Evolutionary conservation across 192 early-diverging fungal species (phyloP).

Genomic region (Fimicolochytrium jonesii): DNA sequence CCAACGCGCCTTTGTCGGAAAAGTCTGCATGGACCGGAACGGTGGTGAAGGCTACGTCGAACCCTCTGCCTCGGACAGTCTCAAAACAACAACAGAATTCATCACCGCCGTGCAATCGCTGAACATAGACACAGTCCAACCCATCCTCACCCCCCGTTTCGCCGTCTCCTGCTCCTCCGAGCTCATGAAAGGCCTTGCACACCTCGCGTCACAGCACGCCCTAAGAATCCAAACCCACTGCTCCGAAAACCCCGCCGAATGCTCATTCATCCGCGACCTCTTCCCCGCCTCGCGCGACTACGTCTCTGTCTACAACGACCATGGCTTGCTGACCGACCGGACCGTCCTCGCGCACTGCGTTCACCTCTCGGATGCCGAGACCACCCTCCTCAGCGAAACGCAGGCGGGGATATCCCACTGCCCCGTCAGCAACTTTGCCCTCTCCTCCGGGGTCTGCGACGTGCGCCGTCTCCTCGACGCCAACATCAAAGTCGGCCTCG

Average conservation of each 20-base stretch:
- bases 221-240: slow-evolving; percentile 92
- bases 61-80: slow-evolving; percentile 56
- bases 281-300: slow-evolving; percentile 69
- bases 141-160: slow-evolving; percentile 92
- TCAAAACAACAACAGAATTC: slow-evolving; percentile 57
- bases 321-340: slow-evolving; percentile 65
- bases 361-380: slow-evolving; percentile 74
- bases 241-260: slow-evolving; percentile 78
- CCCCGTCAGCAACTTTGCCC: slow-evolving; percentile 84
- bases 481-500: slow-evolving; percentile 80
- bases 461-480: slow-evolving; percentile 67
- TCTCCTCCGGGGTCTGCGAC: slow-evolving; percentile 76
- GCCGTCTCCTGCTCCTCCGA: slow-evolving; percentile 73
- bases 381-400: slow-evolving; percentile 55
- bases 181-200: slow-evolving; percentile 65
- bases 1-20: slow-evolving; percentile 90
- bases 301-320: slow-evolving; percentile 70
- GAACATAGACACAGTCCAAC: slow-evolving; percentile 45
- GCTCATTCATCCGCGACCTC: slow-evolving; percentile 66
- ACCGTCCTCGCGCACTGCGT: slow-evolving; percentile 94
- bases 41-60: slow-evolving; percentile 75
- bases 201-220: slow-evolving; percentile 64
- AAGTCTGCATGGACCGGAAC: slow-evolving; percentile 96
- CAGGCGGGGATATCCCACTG: slow-evolving; percentile 85
- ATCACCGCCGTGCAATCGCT: slow-evolving; percentile 22